phyloP scores from a whole-genome alignment of 371 early-diverging fungal species.

The Choanephora cucurbitarum region DNA sequence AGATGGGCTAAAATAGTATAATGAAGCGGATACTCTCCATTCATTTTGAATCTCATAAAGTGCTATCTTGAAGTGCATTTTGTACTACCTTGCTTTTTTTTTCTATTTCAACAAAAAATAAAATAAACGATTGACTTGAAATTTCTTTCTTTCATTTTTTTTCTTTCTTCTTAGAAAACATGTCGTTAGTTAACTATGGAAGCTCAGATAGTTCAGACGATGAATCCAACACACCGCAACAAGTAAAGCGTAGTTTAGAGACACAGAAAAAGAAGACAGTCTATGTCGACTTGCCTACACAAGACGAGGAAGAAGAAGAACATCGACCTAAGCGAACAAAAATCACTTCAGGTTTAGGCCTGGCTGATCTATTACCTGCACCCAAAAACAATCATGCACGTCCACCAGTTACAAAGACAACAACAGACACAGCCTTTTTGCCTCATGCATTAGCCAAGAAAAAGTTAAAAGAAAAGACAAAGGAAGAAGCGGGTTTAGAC shows the following conservation, averaged over 20 bases:
- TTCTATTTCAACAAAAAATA: too few relatives aligned
- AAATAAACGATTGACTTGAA: too few relatives aligned
- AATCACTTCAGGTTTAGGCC: constrained; percentile 14
- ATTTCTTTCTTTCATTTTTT: too few relatives aligned
- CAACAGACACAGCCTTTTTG: constrained; percentile 18
- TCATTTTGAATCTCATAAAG: too few relatives aligned
- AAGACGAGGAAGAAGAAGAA: constrained; percentile 25
- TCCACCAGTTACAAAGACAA: constrained; percentile 4
- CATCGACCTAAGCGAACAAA: constrained; percentile 25
- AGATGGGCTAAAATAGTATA: too few relatives aligned
- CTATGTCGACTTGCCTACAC: constrained; percentile 34
- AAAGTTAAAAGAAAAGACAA: constrained; percentile 4
- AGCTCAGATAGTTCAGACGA: constrained; percentile 26
- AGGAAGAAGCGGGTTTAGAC: constrained; percentile 10
- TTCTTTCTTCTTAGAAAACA: background rate
- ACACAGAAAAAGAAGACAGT: constrained; percentile 28
- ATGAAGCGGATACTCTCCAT: too few relatives aligned
- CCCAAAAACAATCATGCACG: constrained; percentile 10
- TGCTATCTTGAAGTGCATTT: too few relatives aligned
- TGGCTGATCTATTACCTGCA: constrained; percentile 40
- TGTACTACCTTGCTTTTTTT: too few relatives aligned
- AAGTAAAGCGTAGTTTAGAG: constrained; percentile 16
- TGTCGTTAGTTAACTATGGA: constrained; percentile 29
- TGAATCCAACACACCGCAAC: constrained; percentile 3
- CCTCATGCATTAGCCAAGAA: constrained; percentile 16